Evolutionary conservation across 164 flowering plant genomes (phyloP).

Genomic region (Protea cynaroides): DNA sequence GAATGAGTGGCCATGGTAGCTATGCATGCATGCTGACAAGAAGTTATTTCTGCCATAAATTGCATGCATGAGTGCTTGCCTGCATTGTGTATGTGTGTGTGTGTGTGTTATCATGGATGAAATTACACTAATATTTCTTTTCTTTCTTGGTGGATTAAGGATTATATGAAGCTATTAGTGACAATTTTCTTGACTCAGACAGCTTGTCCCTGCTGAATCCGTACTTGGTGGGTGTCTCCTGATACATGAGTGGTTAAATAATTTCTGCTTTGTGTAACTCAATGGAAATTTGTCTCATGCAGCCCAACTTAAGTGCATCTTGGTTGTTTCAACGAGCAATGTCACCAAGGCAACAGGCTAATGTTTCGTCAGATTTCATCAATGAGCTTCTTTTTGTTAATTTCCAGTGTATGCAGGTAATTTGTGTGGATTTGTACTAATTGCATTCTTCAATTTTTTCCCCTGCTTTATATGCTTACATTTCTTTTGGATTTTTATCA

Average conservation of each 20-base stretch:
- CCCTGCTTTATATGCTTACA: neutral
- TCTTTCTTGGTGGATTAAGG: constrained; percentile 32
- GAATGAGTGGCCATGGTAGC: neutral
- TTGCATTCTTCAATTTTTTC: neutral
- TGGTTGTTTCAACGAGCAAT: constrained; percentile 98
- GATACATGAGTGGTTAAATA: neutral
- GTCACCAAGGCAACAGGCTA: constrained; percentile 65
- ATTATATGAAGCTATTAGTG: constrained; percentile 63
- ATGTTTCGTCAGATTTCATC: constrained; percentile 72
- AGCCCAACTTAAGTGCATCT: constrained; percentile 93
- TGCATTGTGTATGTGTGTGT: no score
- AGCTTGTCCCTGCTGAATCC: constrained; percentile 85
- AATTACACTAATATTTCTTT: constrained; percentile 10
- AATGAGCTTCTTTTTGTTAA: constrained; percentile 77
- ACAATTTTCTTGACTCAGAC: constrained; percentile 58
- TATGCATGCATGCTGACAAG: no score
- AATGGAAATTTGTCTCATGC: constrained; percentile 18
- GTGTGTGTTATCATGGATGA: neutral
- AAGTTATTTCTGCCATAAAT: no score
- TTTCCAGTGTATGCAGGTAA: constrained; percentile 85
- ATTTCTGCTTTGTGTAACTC: constrained; percentile 1
- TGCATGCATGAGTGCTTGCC: no score
- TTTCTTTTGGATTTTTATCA: neutral
- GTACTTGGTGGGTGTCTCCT: constrained; percentile 62
- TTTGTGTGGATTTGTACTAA: neutral